phyloP scores from a whole-genome alignment of 352 stramenopile species.

The Globisporangium cystogenes region DNA sequence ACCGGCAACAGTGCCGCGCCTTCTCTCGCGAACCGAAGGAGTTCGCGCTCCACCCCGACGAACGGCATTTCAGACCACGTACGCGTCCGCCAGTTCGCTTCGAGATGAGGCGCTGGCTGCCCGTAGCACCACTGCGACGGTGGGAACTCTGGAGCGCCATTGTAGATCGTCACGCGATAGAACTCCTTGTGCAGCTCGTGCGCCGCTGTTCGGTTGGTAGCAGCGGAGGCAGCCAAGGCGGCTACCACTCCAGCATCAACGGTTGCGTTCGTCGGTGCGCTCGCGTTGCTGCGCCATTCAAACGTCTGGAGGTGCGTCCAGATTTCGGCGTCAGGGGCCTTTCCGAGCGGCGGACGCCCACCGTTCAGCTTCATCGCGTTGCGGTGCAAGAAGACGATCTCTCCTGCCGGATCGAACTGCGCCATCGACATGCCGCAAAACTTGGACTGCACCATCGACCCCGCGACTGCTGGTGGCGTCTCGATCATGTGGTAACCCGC shows the following conservation, averaged over 20 bases:
- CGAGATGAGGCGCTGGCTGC: neutral
- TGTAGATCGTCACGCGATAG: slow-evolving; percentile 13
- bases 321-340: slow-evolving; percentile 6
- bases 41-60: neutral
- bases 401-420: slow-evolving; percentile 20
- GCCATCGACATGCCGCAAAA: slow-evolving; percentile 59
- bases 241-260: neutral
- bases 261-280: slow-evolving; percentile 2
- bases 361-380: slow-evolving; percentile 36
- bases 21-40: slow-evolving; percentile 6
- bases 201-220: neutral
- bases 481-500: slow-evolving; percentile 49
- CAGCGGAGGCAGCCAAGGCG: neutral
- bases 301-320: slow-evolving; percentile 19
- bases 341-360: slow-evolving; percentile 3
- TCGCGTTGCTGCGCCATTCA: slow-evolving; percentile 3
- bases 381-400: slow-evolving; percentile 50
- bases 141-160: slow-evolving; percentile 13
- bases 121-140: slow-evolving; percentile 16
- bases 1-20: slow-evolving; percentile 6
- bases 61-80: slow-evolving; percentile 9
- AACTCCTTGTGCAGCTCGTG: slow-evolving; percentile 12
- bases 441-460: slow-evolving; percentile 24
- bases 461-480: slow-evolving; percentile 28
- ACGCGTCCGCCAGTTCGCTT: slow-evolving; percentile 8